phyloP scores from a whole-genome alignment of 208 protist genomes.

The Dictyostelium gargantuum region DNA sequence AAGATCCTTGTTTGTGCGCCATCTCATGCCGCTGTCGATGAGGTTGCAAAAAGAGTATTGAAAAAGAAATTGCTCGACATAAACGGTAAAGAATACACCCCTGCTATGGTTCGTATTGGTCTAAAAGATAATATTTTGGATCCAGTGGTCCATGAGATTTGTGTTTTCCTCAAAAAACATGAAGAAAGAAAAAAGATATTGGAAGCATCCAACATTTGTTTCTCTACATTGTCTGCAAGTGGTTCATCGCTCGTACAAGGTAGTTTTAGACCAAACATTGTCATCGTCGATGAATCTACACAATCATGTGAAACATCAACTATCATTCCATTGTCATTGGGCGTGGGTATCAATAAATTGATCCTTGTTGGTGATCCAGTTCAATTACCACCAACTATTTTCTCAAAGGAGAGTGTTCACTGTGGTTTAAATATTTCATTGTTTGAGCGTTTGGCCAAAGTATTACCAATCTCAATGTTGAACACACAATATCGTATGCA shows the following conservation, averaged over 20 bases:
- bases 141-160: background rate
- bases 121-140: background rate
- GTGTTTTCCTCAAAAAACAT: background rate
- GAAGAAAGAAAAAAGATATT: background rate
- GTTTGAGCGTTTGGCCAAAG: background rate
- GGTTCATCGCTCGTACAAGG: constrained; percentile 35
- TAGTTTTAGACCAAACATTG: constrained; percentile 18
- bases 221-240: constrained; percentile 14
- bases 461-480: background rate
- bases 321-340: constrained; percentile 78
- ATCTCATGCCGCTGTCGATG: constrained; percentile 85
- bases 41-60: constrained; percentile 77
- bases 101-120: background rate
- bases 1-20: constrained; percentile 85
- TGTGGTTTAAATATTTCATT: background rate
- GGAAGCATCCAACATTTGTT: background rate
- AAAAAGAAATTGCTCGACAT: background rate
- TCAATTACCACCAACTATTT: constrained; percentile 85
- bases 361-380: constrained; percentile 85
- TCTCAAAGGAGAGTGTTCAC: background rate
- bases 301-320: constrained; percentile 77
- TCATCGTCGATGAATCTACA: constrained; percentile 86
- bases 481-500: constrained; percentile 88
- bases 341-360: constrained; percentile 6
- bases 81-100: background rate